phyloP scores from a whole-genome alignment of 1,284 basidiomycete genomes.

The Boletellus deceptivus region DNA sequence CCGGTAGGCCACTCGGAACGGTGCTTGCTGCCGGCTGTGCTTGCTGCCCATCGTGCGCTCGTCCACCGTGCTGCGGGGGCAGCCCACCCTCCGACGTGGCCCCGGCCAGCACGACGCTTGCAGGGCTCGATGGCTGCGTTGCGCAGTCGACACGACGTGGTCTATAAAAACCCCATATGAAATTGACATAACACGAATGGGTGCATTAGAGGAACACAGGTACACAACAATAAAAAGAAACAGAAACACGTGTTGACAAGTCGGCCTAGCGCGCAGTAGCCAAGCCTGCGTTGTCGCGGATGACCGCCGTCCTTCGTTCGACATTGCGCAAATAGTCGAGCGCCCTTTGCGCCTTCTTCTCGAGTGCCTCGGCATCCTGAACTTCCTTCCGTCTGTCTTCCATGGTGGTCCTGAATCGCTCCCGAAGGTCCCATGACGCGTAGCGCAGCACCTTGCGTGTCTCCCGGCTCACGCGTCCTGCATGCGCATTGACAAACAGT shows the following conservation, averaged over 20 bases:
- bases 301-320: conserved; percentile 53
- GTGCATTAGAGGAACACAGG: background rate
- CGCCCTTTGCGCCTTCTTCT: conserved; percentile 69
- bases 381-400: conserved; percentile 79
- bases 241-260: background rate
- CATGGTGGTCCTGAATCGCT: conserved; percentile 80
- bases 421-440: conserved; percentile 89
- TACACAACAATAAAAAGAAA: conserved; percentile 9
- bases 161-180: no score
- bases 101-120: no score
- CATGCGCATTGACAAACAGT: conserved; percentile 69
- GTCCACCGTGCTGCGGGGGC: no score
- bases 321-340: conserved; percentile 70
- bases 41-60: no score
- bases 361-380: conserved; percentile 72
- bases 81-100: no score
- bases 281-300: conserved; percentile 44
- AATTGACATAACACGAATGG: background rate
- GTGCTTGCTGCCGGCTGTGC: no score
- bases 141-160: background rate
- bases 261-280: conserved; percentile 16
- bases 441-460: conserved; percentile 92
- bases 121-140: background rate
- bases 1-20: no score
- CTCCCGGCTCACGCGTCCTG: conserved; percentile 76